Conservation (phyloP, 805 yeast genomes). For the Wickerhamomyces silvicola region DNA sequence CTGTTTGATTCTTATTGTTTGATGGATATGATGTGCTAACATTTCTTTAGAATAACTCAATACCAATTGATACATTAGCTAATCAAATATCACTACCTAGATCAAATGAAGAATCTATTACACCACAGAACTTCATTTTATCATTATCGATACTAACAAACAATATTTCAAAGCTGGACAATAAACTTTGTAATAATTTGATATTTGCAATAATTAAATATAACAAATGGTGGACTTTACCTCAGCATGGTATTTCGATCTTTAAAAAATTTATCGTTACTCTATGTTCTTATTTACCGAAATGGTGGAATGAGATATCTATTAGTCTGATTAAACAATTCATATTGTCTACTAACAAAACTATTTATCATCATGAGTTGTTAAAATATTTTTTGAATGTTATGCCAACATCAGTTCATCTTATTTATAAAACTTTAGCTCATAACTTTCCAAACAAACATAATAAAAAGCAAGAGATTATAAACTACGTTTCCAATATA, state of each 20-base stretch:
- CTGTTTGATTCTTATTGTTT: slow-evolving; percentile 1
- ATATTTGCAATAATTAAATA: slow-evolving; percentile 58
- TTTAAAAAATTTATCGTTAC: slow-evolving; percentile 72
- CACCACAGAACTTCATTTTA: slow-evolving; percentile 43
- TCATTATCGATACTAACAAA: slow-evolving; percentile 53
- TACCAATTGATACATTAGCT: slow-evolving; percentile 54
- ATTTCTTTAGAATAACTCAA: slow-evolving; percentile 35
- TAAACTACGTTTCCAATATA: slow-evolving; percentile 62
- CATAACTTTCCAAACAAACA: slow-evolving; percentile 76
- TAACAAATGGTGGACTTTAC: slow-evolving; percentile 51
- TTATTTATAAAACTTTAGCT: slow-evolving; percentile 52
- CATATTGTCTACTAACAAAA: slow-evolving; percentile 24
- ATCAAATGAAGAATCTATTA: slow-evolving; percentile 46
- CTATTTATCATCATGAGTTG: slow-evolving; percentile 55
- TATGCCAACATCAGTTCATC: slow-evolving; percentile 75
- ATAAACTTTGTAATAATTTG: slow-evolving; percentile 40
- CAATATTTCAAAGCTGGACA: slow-evolving; percentile 58
- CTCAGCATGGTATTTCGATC: slow-evolving; percentile 37
- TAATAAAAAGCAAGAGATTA: slow-evolving; percentile 43
- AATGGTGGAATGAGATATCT: slow-evolving; percentile 85
- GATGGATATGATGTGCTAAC: slow-evolving; percentile 20
- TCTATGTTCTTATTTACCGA: slow-evolving; percentile 79
- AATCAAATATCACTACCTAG: slow-evolving; percentile 50
- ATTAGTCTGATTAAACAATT: slow-evolving; percentile 62
- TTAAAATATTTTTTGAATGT: slow-evolving; percentile 57